Evolutionary conservation across 208 protist species (phyloP).

Genomic region (Leptomonas pyrrhocoris): DNA sequence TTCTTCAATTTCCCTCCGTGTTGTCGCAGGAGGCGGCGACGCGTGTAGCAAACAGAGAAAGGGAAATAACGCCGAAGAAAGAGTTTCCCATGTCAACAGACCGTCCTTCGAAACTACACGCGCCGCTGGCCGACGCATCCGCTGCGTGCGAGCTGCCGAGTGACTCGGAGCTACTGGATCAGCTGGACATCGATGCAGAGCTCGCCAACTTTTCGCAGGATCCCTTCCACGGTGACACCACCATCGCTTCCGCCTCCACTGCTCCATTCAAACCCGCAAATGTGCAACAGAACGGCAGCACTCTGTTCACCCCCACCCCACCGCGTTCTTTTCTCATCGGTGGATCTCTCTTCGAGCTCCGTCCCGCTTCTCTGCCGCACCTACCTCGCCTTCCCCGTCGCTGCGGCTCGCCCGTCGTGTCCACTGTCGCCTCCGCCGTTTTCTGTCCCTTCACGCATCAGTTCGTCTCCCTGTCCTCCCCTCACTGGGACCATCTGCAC

Average conservation of each 20-base stretch:
- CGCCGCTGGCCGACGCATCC: background rate
- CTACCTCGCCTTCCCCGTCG: background rate
- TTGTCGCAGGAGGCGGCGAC: too few relatives aligned
- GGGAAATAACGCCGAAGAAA: background rate
- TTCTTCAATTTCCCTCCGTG: too few relatives aligned
- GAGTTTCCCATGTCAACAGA: background rate
- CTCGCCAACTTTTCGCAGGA: slow-evolving; percentile 13
- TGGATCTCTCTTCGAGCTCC: slow-evolving; percentile 44
- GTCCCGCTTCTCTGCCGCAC: background rate
- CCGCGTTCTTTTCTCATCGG: slow-evolving; percentile 47
- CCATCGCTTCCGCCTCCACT: too few relatives aligned
- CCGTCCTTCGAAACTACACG: background rate
- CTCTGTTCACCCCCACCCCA: background rate
- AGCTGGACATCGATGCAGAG: slow-evolving; percentile 28
- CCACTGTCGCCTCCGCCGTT: slow-evolving; percentile 15
- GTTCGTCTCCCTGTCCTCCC: slow-evolving; percentile 48
- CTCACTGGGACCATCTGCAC: slow-evolving; percentile 55
- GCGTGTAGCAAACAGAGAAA: background rate
- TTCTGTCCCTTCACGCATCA: slow-evolving; percentile 69
- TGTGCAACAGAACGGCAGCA: background rate
- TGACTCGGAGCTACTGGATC: slow-evolving; percentile 41
- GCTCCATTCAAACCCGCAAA: background rate
- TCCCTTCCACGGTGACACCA: background rate
- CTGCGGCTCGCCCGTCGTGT: background rate
- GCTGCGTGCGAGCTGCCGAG: background rate